Evolutionary conservation across 164 flowering plant genomes (phyloP).

Genomic region (Tetrastigma voinierianum): DNA sequence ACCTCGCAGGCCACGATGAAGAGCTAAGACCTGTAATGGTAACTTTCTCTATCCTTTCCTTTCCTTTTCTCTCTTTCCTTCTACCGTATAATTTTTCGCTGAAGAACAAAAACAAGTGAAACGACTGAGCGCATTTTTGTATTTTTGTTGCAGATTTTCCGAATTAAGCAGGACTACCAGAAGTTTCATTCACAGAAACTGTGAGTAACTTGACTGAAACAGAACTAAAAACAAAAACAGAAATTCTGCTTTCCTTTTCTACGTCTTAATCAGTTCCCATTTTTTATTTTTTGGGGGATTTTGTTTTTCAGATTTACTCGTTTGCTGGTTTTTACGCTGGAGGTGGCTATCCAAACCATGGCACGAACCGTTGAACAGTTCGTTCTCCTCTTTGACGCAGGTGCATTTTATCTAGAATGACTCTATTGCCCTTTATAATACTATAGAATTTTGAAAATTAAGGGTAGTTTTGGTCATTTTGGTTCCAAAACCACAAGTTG

Average conservation of each 20-base stretch:
- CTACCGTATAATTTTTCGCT: too few species aligned
- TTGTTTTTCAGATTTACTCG: conserved; percentile 60
- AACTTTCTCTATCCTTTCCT: conserved; percentile 11
- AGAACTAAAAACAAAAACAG: not conserved
- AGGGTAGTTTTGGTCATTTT: conserved; percentile 8
- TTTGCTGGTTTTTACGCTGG: conserved; percentile 85
- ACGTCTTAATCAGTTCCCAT: conserved; percentile 1
- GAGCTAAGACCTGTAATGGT: conserved; percentile 89
- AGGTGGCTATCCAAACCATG: conserved; percentile 89
- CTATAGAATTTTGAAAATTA: not conserved
- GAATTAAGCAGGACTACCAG: conserved; percentile 94
- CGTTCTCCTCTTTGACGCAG: conserved; percentile 88
- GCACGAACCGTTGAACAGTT: conserved; percentile 73
- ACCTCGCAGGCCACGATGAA: conserved; percentile 85
- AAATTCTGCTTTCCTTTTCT: not conserved
- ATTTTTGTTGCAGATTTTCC: conserved; percentile 58
- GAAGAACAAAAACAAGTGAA: not conserved
- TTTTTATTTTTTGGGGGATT: not conserved
- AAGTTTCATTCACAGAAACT: conserved; percentile 86
- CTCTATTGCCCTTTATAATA: conserved; percentile 10
- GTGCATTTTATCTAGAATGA: conserved; percentile 44
- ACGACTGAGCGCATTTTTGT: not conserved
- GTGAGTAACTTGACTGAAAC: conserved; percentile 38
- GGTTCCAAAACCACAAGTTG: too few species aligned
- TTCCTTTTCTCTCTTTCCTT: not conserved